These are phyloP conservation scores for Mallotus japonicus DNA, from an alignment of 441 rosid genomes.

Conservation along the genomic window DNA sequence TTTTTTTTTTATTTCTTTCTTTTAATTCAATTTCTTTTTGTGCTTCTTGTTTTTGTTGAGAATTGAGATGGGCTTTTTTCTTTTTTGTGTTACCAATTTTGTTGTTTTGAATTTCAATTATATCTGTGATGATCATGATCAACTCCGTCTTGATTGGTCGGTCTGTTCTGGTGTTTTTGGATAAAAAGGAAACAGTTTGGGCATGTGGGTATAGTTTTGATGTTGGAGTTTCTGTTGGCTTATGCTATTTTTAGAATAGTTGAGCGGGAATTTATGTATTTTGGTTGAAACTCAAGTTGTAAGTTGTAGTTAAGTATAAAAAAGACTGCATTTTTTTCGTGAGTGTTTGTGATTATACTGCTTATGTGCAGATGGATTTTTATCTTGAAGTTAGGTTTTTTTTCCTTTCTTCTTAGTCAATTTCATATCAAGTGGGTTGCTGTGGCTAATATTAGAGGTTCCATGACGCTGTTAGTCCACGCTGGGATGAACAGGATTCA, in stretches of 20 bases:
- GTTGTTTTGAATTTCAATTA: conserved; percentile 17
- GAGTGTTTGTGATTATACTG: background rate
- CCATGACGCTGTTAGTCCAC: background rate
- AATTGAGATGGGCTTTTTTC: conserved; percentile 23
- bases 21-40: conserved; percentile 9
- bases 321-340: background rate
- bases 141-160: background rate
- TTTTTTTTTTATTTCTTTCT: background rate
- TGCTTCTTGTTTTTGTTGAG: conserved; percentile 1
- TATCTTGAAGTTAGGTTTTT: conserved; percentile 1
- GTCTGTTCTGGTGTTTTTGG: conserved; percentile 12
- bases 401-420: conserved; percentile 6
- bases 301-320: background rate
- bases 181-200: background rate
- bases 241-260: background rate
- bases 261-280: background rate
- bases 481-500: background rate
- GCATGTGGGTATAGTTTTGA: background rate
- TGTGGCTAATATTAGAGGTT: conserved; percentile 4
- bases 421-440: conserved; percentile 2
- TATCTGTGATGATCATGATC: conserved; percentile 8
- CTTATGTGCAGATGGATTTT: background rate
- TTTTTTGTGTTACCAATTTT: conserved; percentile 11
- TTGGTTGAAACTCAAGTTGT: conserved; percentile 9
- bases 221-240: conserved; percentile 14